These are phyloP conservation scores for Boletus sp. DNA, from an alignment of 1,284 basidiomycete genomes.

Conservation along the genomic window DNA sequence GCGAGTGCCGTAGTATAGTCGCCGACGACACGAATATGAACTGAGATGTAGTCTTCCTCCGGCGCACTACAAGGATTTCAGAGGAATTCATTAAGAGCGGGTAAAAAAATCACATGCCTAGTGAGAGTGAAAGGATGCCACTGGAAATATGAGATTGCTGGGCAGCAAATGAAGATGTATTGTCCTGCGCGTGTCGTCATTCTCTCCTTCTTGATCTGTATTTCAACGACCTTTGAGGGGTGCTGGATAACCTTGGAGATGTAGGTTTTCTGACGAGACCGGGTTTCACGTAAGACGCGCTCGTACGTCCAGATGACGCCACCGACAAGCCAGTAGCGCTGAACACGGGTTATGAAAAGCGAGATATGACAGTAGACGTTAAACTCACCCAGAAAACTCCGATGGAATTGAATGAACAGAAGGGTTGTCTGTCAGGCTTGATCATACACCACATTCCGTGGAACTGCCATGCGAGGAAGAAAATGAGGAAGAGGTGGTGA, in stretches of 20 bases:
- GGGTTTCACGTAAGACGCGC: constrained; percentile 82
- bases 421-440: constrained; percentile 81
- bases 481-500: constrained; percentile 84
- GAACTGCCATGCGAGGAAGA: constrained; percentile 88
- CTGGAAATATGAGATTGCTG: constrained; percentile 87
- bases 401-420: constrained; percentile 78
- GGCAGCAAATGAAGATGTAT: constrained; percentile 85
- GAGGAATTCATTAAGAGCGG: neutral
- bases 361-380: neutral
- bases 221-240: constrained; percentile 83
- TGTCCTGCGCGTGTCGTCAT: constrained; percentile 76
- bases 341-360: constrained; percentile 8
- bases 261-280: constrained; percentile 83
- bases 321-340: constrained; percentile 88
- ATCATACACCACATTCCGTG: constrained; percentile 96
- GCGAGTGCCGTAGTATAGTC: constrained; percentile 84
- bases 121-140: constrained; percentile 94
- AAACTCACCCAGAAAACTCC: constrained; percentile 86
- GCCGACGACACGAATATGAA: constrained; percentile 84
- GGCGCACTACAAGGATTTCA: constrained; percentile 55
- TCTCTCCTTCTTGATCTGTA: constrained; percentile 93
- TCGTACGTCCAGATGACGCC: constrained; percentile 82
- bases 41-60: constrained; percentile 86
- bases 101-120: constrained; percentile 39
- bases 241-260: constrained; percentile 92